A percentile compares a stretch with the other conserved stretches of the same genome.
Conservation (phyloP, 1,139 yeast species). For the Taphrina sp. region DNA sequence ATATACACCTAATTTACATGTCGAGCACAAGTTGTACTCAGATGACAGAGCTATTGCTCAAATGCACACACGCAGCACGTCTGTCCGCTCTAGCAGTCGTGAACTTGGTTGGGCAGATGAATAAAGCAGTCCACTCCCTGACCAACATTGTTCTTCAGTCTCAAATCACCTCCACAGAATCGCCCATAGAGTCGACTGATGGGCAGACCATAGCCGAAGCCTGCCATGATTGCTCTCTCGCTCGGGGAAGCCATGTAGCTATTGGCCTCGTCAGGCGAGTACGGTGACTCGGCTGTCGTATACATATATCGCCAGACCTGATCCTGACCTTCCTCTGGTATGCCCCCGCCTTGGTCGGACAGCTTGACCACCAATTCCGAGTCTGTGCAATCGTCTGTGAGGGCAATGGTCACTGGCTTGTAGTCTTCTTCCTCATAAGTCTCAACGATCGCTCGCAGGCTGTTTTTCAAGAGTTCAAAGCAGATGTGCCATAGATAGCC, state of each 20-base stretch:
- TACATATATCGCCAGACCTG: conserved; percentile 88
- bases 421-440: conserved; percentile 58
- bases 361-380: conserved; percentile 69
- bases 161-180: conserved; percentile 88
- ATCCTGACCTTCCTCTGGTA: conserved; percentile 78
- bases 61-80: too few relatives aligned
- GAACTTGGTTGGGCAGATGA: conserved; percentile 51
- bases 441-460: conserved; percentile 84
- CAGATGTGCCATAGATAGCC: conserved; percentile 87
- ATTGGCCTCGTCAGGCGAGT: conserved; percentile 26
- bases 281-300: conserved; percentile 62
- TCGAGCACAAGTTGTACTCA: too few relatives aligned
- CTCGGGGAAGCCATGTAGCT: conserved; percentile 16
- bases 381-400: conserved; percentile 88
- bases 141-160: conserved; percentile 86
- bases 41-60: too few relatives aligned
- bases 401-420: conserved; percentile 82
- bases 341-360: conserved; percentile 93
- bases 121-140: conserved; percentile 91
- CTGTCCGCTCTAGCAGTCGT: too few relatives aligned
- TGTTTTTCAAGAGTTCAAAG: conserved; percentile 79
- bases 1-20: too few relatives aligned
- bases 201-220: conserved; percentile 89
- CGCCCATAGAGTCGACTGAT: conserved; percentile 81
- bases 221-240: conserved; percentile 43